Evolutionary conservation across 768 basidiomycete genomes (phyloP), one percentile per base, ranked within the genome.

Genomic region (Antrodiella citrinella): DNA sequence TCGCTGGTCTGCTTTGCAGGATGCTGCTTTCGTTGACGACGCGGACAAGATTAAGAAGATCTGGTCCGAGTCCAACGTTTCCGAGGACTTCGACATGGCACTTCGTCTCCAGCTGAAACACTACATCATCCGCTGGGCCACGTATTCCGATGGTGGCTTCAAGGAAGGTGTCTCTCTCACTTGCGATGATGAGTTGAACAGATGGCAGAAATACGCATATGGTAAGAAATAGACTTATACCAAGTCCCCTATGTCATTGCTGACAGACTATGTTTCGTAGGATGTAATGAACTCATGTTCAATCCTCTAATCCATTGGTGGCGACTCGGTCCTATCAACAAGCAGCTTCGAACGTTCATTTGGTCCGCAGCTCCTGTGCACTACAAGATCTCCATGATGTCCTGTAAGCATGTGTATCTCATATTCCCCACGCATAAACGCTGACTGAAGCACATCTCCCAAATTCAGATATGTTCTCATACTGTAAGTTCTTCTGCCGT

Each of bases 161-260:
- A 87, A 91, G 68, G 92, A 95, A 60, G 92, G 92, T 53, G 91
- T 95, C 12, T 88, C 86, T 0, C 71, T 95, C 15, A 92, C 92
- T 0, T 82, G 82, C 47, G 90, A 92, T 48, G 92, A 95, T 59
- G 92, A 95, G 64, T 69, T 95, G 5, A 93, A 93, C 59, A 67
- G 92, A 2, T 95, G 92, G 92, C 89, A 93, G 54, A 95, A 93
- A 62, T 90, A 89, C 54, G 73, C 84, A 0, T 88, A 86, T 65
- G 86, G 83, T 77, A 59, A 47, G 60, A 35, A 7, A 15, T 15
- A 7, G 30, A 7, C 7, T 35, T 35, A n/a, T n/a, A n/a, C n/a
- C 30, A 35, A 35, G 7, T 35, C 30, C 15, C 30, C 15, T 35
- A 15, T 35, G 30, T 35, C 15, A 7, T 7, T 35, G 30, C 30